phyloP scores from a whole-genome alignment of 2,329 filamentous ascomycete species.

The Volutella citrinella region DNA sequence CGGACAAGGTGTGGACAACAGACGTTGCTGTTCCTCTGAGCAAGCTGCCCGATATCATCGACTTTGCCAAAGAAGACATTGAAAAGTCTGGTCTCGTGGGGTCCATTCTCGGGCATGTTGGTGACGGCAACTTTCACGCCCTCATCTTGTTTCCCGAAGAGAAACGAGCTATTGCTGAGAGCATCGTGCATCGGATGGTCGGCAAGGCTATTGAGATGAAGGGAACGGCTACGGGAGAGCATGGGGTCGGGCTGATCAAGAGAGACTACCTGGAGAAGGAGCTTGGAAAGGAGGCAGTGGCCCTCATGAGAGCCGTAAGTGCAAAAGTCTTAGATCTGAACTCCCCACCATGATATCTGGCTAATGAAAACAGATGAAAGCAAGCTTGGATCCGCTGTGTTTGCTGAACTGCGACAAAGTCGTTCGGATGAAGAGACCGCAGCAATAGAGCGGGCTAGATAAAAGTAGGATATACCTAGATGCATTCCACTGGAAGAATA shows the following conservation, averaged over 20 bases:
- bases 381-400: conserved; percentile 56
- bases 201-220: conserved; percentile 64
- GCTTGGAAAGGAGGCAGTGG: conserved; percentile 51
- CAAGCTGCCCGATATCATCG: conserved; percentile 57
- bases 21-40: conserved; percentile 68
- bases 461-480: too few relatives aligned
- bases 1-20: conserved; percentile 61
- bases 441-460: too few relatives aligned
- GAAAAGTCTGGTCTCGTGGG: conserved; percentile 53
- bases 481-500: too few relatives aligned
- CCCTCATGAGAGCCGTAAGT: conserved; percentile 51
- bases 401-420: conserved; percentile 38
- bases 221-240: conserved; percentile 65
- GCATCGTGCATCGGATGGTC: conserved; percentile 62
- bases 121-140: conserved; percentile 65
- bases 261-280: conserved; percentile 52
- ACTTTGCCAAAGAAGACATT: conserved; percentile 57
- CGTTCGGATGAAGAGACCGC: conserved; percentile 12
- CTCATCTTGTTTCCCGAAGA: conserved; percentile 39
- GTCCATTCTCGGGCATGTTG: conserved; percentile 63
- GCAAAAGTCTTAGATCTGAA: too few relatives aligned
- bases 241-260: conserved; percentile 61
- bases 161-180: conserved; percentile 39
- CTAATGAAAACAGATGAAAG: conserved; percentile 43
- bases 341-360: neutral